Percentiles rank a stretch among this genome's conserved stretches.
phyloP scores from a whole-genome alignment of 148 eudicot species.

The Tetragonia tetragonoides region DNA sequence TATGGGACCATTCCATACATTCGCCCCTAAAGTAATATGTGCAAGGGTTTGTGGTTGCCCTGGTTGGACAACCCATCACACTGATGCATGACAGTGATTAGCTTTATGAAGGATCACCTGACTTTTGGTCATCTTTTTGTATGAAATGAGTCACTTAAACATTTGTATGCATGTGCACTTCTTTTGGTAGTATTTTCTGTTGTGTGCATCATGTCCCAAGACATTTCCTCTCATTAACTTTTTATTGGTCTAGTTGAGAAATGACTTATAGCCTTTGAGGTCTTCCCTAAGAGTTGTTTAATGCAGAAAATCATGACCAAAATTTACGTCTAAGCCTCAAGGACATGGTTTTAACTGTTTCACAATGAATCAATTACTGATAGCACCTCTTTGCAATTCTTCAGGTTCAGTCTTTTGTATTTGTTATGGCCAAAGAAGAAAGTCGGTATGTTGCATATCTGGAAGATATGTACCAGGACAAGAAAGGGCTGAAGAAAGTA shows the following conservation, averaged over 20 bases:
- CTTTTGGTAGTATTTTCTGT: background rate
- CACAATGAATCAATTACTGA: background rate
- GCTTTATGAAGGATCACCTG: background rate
- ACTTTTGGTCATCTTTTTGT: background rate
- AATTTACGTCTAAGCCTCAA: background rate
- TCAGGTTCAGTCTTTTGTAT: conserved; percentile 85
- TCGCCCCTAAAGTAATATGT: too few relatives aligned
- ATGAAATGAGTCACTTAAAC: background rate
- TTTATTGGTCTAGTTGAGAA: background rate
- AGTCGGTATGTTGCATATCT: conserved; percentile 79
- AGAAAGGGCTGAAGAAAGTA: conserved; percentile 89
- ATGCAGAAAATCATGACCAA: background rate
- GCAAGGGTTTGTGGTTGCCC: too few relatives aligned
- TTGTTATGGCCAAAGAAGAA: conserved; percentile 97
- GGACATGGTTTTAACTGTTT: background rate
- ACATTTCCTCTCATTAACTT: background rate
- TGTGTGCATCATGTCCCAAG: background rate
- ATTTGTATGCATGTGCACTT: background rate
- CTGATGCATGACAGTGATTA: background rate
- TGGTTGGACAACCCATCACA: background rate
- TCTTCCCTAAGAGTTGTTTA: background rate
- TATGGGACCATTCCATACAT: too few relatives aligned
- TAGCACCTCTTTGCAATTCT: conserved; percentile 9
- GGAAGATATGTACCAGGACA: conserved; percentile 98
- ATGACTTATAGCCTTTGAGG: background rate